Base-by-base conservation (phyloP, 306 rosid species). In the Sophora flavescens region DNA sequence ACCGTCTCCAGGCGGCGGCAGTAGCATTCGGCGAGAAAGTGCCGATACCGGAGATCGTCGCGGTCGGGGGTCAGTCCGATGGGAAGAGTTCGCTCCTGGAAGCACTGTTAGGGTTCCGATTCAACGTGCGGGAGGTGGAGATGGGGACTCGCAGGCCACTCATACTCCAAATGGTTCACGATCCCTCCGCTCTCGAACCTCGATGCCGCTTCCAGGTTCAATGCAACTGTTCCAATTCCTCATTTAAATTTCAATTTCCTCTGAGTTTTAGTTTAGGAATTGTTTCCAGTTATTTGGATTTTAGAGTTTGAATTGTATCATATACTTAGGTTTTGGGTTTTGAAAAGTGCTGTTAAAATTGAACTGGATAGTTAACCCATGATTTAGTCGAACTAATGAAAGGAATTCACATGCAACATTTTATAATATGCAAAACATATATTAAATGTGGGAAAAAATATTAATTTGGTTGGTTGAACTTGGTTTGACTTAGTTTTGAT, bases 101-200 rank as follows among this genome's bases (percentile, higher is more conserved):
- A 74, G 98, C 97, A 0, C 89, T 95, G 11, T 88, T 92, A 2
- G 97, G 97, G 1, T 95, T 95, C 77, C 93, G 97, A 0, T 95
- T 95, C 91, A 95, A 95, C 69, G 92, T 92, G 50, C 97, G 97
- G 7, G 97, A 95, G 77, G 98, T 95, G 32, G 98, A 95, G 82
- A 95, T 95, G 96, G 97, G 98, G 1, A 95, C 97, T 6, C 97
- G 98, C 12, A 83, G 98, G 26, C 97, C 99, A 4, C 93, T 92
- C 75, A 89, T 92, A 16, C 96, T 92, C 42, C 99, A 95, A 59
- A 95, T 95, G 99, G 84, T 92, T 65, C 97, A 92, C 79, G 97
- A 95, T n/a, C 83, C 97, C 16, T 72, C 92, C 7, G 99, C 99
- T 58, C 86, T 87, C 42, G 97, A 92, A 2, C 97, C 97, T 9